A percentile compares a stretch with the other conserved stretches of the same genome.
Evolutionary conservation across 768 basidiomycete species (phyloP).

Genomic region (Gautieria morchelliformis): DNA sequence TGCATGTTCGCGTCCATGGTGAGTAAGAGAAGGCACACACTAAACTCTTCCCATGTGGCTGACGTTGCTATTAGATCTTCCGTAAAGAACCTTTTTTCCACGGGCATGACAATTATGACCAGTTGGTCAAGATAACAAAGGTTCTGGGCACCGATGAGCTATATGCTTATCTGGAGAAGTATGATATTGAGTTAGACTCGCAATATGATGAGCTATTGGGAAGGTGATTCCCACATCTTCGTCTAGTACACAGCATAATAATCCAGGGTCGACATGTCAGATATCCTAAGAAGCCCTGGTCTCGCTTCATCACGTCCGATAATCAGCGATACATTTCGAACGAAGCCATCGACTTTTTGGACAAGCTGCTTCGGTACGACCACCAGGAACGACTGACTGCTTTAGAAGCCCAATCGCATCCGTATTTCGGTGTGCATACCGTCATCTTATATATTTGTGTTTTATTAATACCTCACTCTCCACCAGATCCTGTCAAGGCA

Average conservation of each 20-base stretch:
- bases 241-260: background rate
- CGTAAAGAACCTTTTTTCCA: conserved; percentile 99
- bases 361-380: conserved; percentile 92
- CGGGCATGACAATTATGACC: conserved; percentile 98
- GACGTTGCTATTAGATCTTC: conserved; percentile 64
- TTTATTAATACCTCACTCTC: too few species aligned
- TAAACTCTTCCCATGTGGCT: background rate
- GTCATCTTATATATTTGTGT: background rate
- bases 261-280: conserved; percentile 25
- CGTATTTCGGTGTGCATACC: conserved; percentile 70
- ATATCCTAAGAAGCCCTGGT: conserved; percentile 93
- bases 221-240: conserved; percentile 32
- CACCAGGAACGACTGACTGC: conserved; percentile 96
- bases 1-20: conserved; percentile 99
- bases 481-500: conserved; percentile 3
- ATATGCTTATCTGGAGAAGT: conserved; percentile 87
- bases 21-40: conserved; percentile 15
- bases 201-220: conserved; percentile 93
- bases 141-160: conserved; percentile 95
- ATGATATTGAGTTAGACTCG: conserved; percentile 91
- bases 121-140: conserved; percentile 95
- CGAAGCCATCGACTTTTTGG: conserved; percentile 92
- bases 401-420: conserved; percentile 81
- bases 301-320: conserved; percentile 88
- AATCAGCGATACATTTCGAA: conserved; percentile 95